phyloP scores from a whole-genome alignment of 495 filamentous ascomycete genomes.

The Corynascus novoguineensis region DNA sequence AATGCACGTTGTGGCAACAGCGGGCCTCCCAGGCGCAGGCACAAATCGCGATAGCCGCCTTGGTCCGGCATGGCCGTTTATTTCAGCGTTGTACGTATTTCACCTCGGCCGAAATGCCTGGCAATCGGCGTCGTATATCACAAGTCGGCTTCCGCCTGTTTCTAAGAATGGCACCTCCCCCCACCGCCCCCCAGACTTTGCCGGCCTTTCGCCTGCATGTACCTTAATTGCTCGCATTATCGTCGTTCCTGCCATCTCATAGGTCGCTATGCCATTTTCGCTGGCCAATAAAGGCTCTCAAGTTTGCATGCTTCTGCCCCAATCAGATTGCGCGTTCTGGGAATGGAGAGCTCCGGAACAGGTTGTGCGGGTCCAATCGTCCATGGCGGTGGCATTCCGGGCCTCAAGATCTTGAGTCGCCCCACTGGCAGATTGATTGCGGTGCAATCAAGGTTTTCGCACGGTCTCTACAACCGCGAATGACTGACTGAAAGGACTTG shows the following conservation, averaged over 20 bases:
- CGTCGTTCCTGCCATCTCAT: not conserved
- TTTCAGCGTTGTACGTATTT: constrained; percentile 5
- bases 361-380: no score
- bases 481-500: no score
- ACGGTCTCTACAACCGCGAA: not conserved
- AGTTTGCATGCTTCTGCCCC: not conserved
- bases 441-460: not conserved
- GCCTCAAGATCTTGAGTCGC: no score
- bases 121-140: no score
- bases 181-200: constrained; percentile 2
- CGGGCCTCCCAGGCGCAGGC: constrained; percentile 17
- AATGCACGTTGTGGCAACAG: constrained; percentile 9
- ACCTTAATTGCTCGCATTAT: not conserved
- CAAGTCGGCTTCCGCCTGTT: no score
- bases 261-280: not conserved
- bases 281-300: not conserved
- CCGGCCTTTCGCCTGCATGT: not conserved
- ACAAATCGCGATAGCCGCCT: constrained; percentile 19
- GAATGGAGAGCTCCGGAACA: not conserved
- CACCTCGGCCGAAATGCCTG: no score
- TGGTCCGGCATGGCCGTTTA: not conserved
- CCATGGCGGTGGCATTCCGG: no score
- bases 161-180: constrained; percentile 26
- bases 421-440: no score
- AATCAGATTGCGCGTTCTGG: not conserved